Base-by-base conservation (phyloP, 805 yeast species). In the Torulaspora microellipsoides region DNA sequence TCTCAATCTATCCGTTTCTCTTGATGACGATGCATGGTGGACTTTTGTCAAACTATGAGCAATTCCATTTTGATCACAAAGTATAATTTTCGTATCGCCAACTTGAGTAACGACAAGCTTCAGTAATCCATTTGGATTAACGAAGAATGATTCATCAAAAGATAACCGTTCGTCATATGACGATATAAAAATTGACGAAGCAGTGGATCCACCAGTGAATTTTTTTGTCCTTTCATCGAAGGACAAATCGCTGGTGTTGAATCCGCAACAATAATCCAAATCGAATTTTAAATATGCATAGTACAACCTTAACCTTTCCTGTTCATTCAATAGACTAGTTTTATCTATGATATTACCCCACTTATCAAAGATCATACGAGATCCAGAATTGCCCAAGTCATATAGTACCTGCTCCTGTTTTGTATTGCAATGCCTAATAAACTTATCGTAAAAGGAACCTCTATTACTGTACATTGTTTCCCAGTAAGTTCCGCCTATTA, bases 1-100 rank as follows among this genome's bases (percentile, higher is more conserved):
- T 23, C 84, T 72, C 34, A 93, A 67, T 46, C 99, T 70, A 39
- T 77, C 69, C 2, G 85, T 75, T 65, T 93, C 99, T 9, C 78
- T 69, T 1, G 88, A 83, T 37, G 89, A 83, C 0, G 86, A 77
- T 2, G 97, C 95, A 64, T 91, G 96, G 64, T 93, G 99, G 29
- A 81, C 77, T 30, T 77, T 72, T 1, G 95, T 86, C 40, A 93
- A 68, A 14, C 86, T 72, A 53, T 83, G 90, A 1, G 95, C 95
- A 32, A 76, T 67, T 2, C 98, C 98, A 43, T 73, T 64, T 44
- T 74, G 75, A 64, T 90, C 98, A 51, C 93, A 85, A n/a, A 93
- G 55, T 2, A 93, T 74, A 5, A 95, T 88, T 49, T 85, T 77
- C 2, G 97, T 85, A 60, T 93, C 99, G 5, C 99, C 99, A 11